Evolutionary conservation across 345 rosid genomes (phyloP), one percentile per base, ranked within the genome.

Genomic region (Physaria fendleri): DNA sequence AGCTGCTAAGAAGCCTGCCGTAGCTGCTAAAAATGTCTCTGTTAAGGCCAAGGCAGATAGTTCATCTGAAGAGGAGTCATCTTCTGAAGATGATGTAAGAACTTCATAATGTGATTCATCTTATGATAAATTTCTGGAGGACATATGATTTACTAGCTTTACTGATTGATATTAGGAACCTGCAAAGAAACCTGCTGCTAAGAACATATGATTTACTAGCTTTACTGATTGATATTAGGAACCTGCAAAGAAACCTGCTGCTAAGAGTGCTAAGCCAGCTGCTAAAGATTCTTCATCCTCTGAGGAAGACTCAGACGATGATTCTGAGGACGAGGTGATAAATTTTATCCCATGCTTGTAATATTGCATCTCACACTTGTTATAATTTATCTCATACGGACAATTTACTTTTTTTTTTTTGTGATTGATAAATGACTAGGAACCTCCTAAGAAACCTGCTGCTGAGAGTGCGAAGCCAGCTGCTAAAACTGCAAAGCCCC

Each of bases 61-160:
- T 69, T 69, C 77, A 22, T 79, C 74, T 21, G 49, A 77, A 49
- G 76, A 71, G 10, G 85, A 78, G 0, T 76, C 85, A 3, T 76
- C 75, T 13, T 59, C 68, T 1, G 76, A 72, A n/a, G n/a, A 72
- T 38, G 74, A 75, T 34, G 83, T 78, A 42, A 38, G 54, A 42
- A 25, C 8, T 23, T 15, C 22, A 38, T 7, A 24, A 16, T 1
- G 5, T n/a, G 4, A 17, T 16, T 8, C 3, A 4, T 1, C 3
- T 12, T 30, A 5, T 5, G 8, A 4, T n/a, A 14, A 14, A 10
- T 9, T 11, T 20, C 2, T 23, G 5, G 9, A 28, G 4, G 1
- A 5, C 15, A 24, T 13, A 0, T 6, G 0, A 33, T 6, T 8
- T n/a, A 45, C 9, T 40, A 1, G 17, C 12, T 54, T 44, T 52